Evolutionary conservation across 116 monocot genomes (phyloP).

Genomic region (Thalassia testudinum): DNA sequence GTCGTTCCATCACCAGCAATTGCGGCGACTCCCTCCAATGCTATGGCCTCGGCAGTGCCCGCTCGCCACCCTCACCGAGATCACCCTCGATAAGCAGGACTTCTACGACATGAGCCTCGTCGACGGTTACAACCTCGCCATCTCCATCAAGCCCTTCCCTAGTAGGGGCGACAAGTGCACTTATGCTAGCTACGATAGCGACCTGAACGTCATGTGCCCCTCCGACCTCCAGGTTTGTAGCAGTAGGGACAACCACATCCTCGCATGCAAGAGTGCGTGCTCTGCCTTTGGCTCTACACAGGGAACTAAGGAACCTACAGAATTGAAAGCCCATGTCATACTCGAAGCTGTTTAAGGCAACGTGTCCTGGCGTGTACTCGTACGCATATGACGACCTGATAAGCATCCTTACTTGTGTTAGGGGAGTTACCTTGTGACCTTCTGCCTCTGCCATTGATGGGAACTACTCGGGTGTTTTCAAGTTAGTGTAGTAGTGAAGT

Average conservation of each 20-base stretch:
- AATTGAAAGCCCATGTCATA: conserved; percentile 47
- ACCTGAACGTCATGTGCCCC: conserved; percentile 40
- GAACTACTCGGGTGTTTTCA: too few species aligned
- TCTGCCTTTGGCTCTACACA: conserved; percentile 54
- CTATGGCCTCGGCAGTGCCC: conserved; percentile 36
- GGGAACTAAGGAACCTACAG: conserved; percentile 52
- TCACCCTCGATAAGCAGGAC: too few species aligned
- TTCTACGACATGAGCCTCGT: too few species aligned
- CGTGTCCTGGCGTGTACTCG: conserved; percentile 48
- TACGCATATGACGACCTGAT: conserved; percentile 61
- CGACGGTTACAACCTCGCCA: conserved; percentile 53
- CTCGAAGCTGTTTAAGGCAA: conserved; percentile 45
- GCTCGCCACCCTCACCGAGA: conserved; percentile 50
- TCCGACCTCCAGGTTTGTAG: conserved; percentile 27
- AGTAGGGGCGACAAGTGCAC: conserved; percentile 20
- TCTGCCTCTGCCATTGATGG: conserved; percentile 41
- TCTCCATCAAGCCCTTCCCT: conserved; percentile 34
- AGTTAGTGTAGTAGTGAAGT: too few species aligned
- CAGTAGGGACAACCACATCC: conserved; percentile 19
- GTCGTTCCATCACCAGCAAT: conserved; percentile 53
- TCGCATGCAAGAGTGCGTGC: conserved; percentile 64
- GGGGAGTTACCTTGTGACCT: conserved; percentile 43
- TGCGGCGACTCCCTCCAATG: conserved; percentile 58
- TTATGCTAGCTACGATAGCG: conserved; percentile 40
- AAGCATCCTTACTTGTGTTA: conserved; percentile 41